Evolutionary conservation across 2,329 filamentous ascomycete species (phyloP).

Genomic region (Exophiala xenobiotica): DNA sequence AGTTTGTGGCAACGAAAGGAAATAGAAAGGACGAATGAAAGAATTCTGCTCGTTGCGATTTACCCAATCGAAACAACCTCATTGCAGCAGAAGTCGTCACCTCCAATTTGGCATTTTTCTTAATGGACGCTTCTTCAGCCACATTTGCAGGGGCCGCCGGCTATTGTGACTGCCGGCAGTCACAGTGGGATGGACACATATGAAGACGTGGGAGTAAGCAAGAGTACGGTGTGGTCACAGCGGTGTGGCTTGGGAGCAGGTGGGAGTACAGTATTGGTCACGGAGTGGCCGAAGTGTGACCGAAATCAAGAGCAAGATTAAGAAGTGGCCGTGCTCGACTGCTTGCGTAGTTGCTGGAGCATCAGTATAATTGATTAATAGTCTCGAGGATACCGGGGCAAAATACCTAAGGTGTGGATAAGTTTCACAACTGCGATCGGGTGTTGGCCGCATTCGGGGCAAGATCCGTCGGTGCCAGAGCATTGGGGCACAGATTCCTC

Average conservation of each 20-base stretch:
- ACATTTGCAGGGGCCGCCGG: slow-evolving; percentile 5
- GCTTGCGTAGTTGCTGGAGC: neutral
- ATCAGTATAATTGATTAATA: too few relatives aligned
- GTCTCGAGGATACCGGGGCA: slow-evolving; percentile 9
- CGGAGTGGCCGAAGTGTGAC: neutral
- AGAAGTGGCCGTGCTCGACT: neutral
- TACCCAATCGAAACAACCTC: slow-evolving; percentile 4
- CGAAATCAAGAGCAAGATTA: neutral
- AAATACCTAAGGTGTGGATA: neutral
- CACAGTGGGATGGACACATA: neutral
- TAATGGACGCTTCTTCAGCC: slow-evolving; percentile 16
- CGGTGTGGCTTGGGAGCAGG: neutral
- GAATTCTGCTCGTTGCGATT: neutral
- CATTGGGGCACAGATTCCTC: neutral
- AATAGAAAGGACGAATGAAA: neutral
- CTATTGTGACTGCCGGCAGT: too few relatives aligned
- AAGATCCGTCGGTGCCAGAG: slow-evolving; percentile 6
- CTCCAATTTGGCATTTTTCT: neutral
- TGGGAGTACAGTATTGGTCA: neutral
- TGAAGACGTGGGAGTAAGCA: slow-evolving; percentile 2
- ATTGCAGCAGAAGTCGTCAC: slow-evolving; percentile 1
- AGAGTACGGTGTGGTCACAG: neutral
- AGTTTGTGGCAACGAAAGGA: neutral
- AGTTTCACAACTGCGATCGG: neutral
- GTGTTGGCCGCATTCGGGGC: neutral